Base-by-base conservation (phyloP, 352 stramenopile species). In the Phytophthora hybrid region DNA sequence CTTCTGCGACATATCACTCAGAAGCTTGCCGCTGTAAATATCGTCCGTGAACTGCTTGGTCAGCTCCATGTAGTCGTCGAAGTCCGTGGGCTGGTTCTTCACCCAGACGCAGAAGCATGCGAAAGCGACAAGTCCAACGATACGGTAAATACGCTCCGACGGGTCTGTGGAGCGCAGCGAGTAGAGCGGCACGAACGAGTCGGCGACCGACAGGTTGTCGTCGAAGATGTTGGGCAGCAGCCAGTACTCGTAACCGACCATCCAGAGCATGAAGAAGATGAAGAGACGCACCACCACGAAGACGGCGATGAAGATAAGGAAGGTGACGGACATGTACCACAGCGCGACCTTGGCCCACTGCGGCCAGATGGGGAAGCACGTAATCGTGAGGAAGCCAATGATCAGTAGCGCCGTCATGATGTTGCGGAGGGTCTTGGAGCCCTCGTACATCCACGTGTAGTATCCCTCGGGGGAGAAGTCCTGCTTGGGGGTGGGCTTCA, bases 21-120 rank as follows among this genome's bases (percentile, higher is more conserved):
- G 83, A 63, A 99, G 84, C 66, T 99, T 99, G 70, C 98, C 98
- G 37, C 96, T 98, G 89, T 99, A 99, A 70, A 99, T 97, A 86
- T 99, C 98, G 78, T 99, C 97, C 63, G 99, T 98, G 77, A 99
- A 99, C 81, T 99, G 97, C 77, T 98, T 99, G 72, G 99, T 99
- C 32, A 98, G 92, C 73, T 96, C 85, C 77, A 99, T 98, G 88
- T 99, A 99, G 5, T 98, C 97, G 90, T 99, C 98, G 85, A 99
- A 99, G 80, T 99, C 98, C 11, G 98, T 99, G 11, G 98, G 98
- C 82, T 99, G 98, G 66, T 98, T 99, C 66, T 98, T 98, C 52
- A 98, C 97, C 98, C 97, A 99, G 16, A 98, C 96, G 71, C 96
- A 98, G 72, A 99, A 99, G 5, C 85, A 97, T 14, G 96, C 90